Percentiles rank a stretch among this genome's conserved stretches.
Evolutionary conservation across 768 basidiomycete species (phyloP).

Genomic region (Crepidotus variabilis): DNA sequence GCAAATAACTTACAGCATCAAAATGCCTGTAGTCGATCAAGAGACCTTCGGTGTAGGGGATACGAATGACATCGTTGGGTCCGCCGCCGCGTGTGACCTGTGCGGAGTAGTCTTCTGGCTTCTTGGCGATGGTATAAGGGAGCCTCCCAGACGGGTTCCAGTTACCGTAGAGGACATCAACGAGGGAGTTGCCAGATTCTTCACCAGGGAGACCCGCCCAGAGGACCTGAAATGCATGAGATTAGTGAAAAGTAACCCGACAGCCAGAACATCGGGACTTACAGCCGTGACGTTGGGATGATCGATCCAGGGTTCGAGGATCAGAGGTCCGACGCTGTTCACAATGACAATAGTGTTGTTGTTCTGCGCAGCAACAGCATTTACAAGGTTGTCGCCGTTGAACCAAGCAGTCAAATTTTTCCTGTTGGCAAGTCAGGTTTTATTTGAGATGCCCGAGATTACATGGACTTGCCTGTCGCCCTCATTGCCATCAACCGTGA

Average conservation of each 20-base stretch:
- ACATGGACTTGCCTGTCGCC: slow-evolving; percentile 56
- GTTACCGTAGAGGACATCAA: slow-evolving; percentile 66
- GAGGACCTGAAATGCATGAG: slow-evolving; percentile 33
- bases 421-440: not conserved
- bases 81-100: slow-evolving; percentile 37
- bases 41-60: slow-evolving; percentile 60
- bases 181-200: slow-evolving; percentile 68
- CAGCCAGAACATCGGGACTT: slow-evolving; percentile 18
- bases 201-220: slow-evolving; percentile 71
- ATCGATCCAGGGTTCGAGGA: slow-evolving; percentile 65
- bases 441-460: not conserved
- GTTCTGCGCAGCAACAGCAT: slow-evolving; percentile 61
- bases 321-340: slow-evolving; percentile 59
- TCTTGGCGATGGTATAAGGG: slow-evolving; percentile 74
- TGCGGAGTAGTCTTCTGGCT: slow-evolving; percentile 52
- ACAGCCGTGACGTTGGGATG: slow-evolving; percentile 72
- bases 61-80: slow-evolving; percentile 36
- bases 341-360: slow-evolving; percentile 72
- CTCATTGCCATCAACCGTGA: slow-evolving; percentile 74
- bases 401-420: slow-evolving; percentile 36
- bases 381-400: slow-evolving; percentile 66
- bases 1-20: slow-evolving; percentile 48
- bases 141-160: slow-evolving; percentile 68
- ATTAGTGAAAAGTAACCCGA: slow-evolving; percentile 12
- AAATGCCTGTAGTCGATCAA: slow-evolving; percentile 74